Evolutionary conservation across 192 early-diverging fungal genomes (phyloP).

Genomic region (Umbelopsis sp.): DNA sequence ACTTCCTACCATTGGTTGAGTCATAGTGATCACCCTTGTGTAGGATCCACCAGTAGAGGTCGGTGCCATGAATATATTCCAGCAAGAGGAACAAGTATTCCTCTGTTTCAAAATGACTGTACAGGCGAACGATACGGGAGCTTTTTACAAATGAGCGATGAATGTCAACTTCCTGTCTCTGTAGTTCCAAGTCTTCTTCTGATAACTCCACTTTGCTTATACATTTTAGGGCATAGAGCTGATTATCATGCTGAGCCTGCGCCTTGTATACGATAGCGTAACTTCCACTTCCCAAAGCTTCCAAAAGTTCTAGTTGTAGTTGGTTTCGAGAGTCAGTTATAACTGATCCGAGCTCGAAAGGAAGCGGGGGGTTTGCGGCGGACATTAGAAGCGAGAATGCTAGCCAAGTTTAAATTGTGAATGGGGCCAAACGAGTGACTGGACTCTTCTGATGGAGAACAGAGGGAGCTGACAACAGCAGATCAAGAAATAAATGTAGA

Average conservation of each 20-base stretch:
- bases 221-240: conserved; percentile 73
- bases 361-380: conserved; percentile 38
- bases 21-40: conserved; percentile 44
- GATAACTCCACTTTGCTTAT: conserved; percentile 67
- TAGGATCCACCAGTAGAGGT: conserved; percentile 55
- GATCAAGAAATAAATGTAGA: neutral
- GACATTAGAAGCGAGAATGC: conserved; percentile 4
- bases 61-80: conserved; percentile 60
- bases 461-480: neutral
- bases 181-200: conserved; percentile 64
- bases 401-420: conserved; percentile 2
- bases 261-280: conserved; percentile 80
- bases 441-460: neutral
- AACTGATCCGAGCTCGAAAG: conserved; percentile 45
- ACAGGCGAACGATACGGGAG: conserved; percentile 64
- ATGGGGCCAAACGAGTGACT: neutral
- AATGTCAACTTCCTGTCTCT: conserved; percentile 68
- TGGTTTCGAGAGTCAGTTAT: conserved; percentile 41
- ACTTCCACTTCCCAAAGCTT: conserved; percentile 69
- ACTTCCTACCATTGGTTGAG: conserved; percentile 28
- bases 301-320: conserved; percentile 43
- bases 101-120: conserved; percentile 69
- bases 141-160: conserved; percentile 62
- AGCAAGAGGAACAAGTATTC: conserved; percentile 73
- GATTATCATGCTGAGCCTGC: conserved; percentile 55